Base-by-base conservation (phyloP, 495 filamentous ascomycete genomes). In the Daldinia concentrica region DNA sequence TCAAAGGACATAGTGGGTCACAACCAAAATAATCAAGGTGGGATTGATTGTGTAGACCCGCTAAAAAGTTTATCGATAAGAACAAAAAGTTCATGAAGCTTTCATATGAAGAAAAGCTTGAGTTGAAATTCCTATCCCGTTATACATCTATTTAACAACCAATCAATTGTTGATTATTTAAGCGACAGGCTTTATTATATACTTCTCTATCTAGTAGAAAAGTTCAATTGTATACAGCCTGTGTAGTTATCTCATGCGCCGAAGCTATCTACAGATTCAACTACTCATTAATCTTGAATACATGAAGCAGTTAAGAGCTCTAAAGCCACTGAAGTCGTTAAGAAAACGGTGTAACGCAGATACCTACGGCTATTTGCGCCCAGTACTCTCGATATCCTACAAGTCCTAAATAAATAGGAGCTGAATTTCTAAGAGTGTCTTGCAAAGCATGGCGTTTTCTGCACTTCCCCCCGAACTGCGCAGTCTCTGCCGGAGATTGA, bases 401-500 rank as follows among this genome's bases (percentile, higher is more conserved):
- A 11, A 54, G 0, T 5, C 12, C 19, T 36, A 24, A 12, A 2
- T 6, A 15, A 15, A 14, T 11, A 51, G 27, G 11, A 15, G 5
- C 19, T 29, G 1, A 32, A 9, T 19, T 36, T 22, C 24, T n/a
- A 45, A 26, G 12, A 26, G 54, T 2, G 45, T 27, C 39, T 64
- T 51, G 39, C 58, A 57, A 62, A 37, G 15, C 36, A 71, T 77
- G 74, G 72, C 72, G 34, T 74, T 77, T 37, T 63, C 72, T 43
- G 62, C 65, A 37, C 62, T 79, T 41, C 82, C 83, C n/a, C 74
- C 82, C 45, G 83, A 85, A 55, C 79, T 94, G 9, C 86, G 89
- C 55, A 88, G 88, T 4, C 82, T 93, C 62, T 92, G 89, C 63
- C 86, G 89, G 69, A 87, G 88, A 62, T 78, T 94, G 66, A 86